Percentiles rank a stretch among this genome's conserved stretches.
Evolutionary conservation across 176 grass and related monocot genomes (phyloP).

Genomic region (Aegilops speltoides): DNA sequence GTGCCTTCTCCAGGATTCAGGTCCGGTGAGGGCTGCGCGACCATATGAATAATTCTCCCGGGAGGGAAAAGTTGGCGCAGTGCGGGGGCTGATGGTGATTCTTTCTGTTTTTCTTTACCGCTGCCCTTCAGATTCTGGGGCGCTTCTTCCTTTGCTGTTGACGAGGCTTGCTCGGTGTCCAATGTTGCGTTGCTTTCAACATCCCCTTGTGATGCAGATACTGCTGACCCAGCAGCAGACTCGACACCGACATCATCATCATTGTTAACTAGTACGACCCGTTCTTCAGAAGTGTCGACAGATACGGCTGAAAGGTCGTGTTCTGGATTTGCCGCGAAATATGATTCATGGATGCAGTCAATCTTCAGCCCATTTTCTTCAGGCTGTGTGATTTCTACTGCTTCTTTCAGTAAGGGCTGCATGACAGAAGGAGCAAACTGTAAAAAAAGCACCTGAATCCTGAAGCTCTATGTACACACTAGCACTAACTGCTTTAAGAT

Average conservation of each 20-base stretch:
- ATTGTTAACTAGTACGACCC: background rate
- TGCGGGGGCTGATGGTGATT: background rate
- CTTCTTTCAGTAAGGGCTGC: conserved; percentile 50
- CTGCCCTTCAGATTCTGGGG: background rate
- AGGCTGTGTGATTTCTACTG: background rate
- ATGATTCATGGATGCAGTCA: background rate
- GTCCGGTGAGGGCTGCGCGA: conserved; percentile 31
- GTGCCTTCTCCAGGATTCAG: conserved; percentile 14
- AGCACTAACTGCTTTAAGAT: background rate
- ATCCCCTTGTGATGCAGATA: background rate
- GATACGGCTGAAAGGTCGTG: background rate
- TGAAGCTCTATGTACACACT: background rate
- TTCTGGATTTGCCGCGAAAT: background rate
- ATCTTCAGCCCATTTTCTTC: background rate
- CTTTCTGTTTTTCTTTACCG: conserved; percentile 26
- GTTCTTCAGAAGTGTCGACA: conserved; percentile 18
- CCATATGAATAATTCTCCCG: conserved; percentile 77
- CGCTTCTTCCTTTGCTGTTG: background rate
- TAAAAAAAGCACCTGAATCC: background rate
- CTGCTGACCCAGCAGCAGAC: background rate
- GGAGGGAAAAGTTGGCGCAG: conserved; percentile 55
- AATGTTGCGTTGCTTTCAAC: background rate
- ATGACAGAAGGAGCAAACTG: background rate
- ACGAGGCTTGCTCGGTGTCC: background rate
- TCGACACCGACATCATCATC: background rate